phyloP scores from a whole-genome alignment of 768 basidiomycete genomes.

The Chalciporus piperatus region DNA sequence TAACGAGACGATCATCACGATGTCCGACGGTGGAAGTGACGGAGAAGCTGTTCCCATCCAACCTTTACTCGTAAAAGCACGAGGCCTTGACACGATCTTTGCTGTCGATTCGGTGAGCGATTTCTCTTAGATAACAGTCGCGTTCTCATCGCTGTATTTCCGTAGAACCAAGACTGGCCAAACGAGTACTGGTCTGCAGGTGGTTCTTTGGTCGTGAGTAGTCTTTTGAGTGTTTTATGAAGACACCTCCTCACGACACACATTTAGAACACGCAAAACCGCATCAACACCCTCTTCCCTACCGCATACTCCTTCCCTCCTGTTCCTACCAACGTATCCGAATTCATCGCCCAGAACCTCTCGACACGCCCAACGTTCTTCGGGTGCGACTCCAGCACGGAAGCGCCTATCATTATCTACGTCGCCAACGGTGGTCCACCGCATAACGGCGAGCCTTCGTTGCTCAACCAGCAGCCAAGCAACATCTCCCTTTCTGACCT shows the following conservation, averaged over 20 bases:
- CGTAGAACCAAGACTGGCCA: conserved; percentile 7
- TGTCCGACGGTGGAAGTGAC: conserved; percentile 32
- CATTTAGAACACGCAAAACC: conserved; percentile 3
- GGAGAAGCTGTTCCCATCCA: conserved; percentile 38
- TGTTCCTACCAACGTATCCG: conserved; percentile 12
- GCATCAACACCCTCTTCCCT: conserved; percentile 6
- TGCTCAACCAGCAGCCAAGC: conserved; percentile 31
- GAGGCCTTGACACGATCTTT: conserved; percentile 28
- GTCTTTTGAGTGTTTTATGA: not conserved
- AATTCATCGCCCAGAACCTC: conserved; percentile 31
- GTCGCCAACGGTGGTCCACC: conserved; percentile 48
- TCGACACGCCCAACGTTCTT: conserved; percentile 33
- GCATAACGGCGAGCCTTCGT: conserved; percentile 31
- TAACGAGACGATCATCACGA: conserved; percentile 19
- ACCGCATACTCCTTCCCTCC: conserved; percentile 13
- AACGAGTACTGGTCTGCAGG: conserved; percentile 10
- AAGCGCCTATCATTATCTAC: conserved; percentile 49
- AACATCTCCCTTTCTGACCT: conserved; percentile 21
- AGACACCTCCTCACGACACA: not conserved
- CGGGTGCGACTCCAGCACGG: conserved; percentile 29
- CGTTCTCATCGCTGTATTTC: not conserved
- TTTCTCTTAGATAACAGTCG: not conserved
- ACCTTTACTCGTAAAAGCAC: conserved; percentile 37
- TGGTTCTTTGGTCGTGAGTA: conserved; percentile 5
- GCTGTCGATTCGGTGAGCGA: not conserved